Base-by-base conservation (phyloP, 192 early-diverging fungal species). In the Backusella australiensis region DNA sequence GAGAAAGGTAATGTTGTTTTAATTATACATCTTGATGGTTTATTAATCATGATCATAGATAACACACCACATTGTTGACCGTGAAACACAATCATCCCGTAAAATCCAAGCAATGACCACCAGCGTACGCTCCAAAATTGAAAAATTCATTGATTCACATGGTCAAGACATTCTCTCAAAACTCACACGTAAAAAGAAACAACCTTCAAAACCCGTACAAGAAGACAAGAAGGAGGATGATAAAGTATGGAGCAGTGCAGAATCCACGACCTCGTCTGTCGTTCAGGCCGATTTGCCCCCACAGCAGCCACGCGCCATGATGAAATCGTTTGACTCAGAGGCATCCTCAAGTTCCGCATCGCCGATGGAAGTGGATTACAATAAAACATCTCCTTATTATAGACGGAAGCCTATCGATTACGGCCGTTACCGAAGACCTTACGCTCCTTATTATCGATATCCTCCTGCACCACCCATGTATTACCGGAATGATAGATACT, bases 11-110 rank as follows among this genome's bases (percentile, higher is more conserved):
- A 71, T 59, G 35, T 7, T 63, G 7, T 59, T 29, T 63, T 59
- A 12, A 12, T 9, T 63, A 63, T 52, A 23, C 19, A 17, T 7
- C 4, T 32, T 35, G 17, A 23, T 19, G 12, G 2, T 17, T 12
- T 32, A 35, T 67, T 35, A 35, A 67, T 6, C 0, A n/a, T 74
- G 4, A 26, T 44, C 53, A 17, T 78, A 86, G 85, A 85, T 88
- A 15, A 88, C 87, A 23, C 87, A 88, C 49, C 85, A 86, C 75
- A 84, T 88, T 63, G 83, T 84, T 0, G 87, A 88, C n/a, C 79
- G 82, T 26, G 87, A 88, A 63, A 79, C 77, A 67, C 78, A 83
- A n/a, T 83, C 85, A 14, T 78, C 80, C 6, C 75, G 85, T 39
- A 86, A 85, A 65, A 56, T 85, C 2, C 73, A 78, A 1, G 70